These are phyloP conservation scores for Boechera divaricarpa DNA, from an alignment of 345 rosid genomes.

Conservation along the genomic window DNA sequence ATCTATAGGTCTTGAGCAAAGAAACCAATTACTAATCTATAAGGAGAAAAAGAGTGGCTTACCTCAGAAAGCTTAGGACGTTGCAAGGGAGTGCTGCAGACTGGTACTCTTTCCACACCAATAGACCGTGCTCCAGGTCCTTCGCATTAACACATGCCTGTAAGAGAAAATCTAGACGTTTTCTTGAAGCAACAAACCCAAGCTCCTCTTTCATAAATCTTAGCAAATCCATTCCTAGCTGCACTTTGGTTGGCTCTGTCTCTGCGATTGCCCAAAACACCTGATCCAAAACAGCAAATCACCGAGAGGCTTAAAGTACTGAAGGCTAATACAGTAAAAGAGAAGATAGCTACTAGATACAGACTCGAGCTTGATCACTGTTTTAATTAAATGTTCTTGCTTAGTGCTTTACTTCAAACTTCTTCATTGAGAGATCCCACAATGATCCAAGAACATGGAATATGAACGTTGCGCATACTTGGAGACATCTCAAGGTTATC, in stretches of 20 bases:
- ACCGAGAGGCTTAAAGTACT: slow-evolving; percentile 14
- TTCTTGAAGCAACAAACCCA: slow-evolving; percentile 69
- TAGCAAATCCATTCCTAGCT: slow-evolving; percentile 70
- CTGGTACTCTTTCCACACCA: slow-evolving; percentile 78
- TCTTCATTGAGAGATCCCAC: not conserved
- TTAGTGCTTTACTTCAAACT: not conserved
- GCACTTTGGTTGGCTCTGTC: slow-evolving; percentile 52
- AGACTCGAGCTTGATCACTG: not conserved
- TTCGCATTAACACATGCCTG: slow-evolving; percentile 65
- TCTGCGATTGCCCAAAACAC: slow-evolving; percentile 59
- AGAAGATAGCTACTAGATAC: slow-evolving; percentile 23
- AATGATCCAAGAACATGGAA: slow-evolving; percentile 17
- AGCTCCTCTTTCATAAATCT: slow-evolving; percentile 63
- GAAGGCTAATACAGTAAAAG: slow-evolving; percentile 5
- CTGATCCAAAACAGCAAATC: slow-evolving; percentile 43
- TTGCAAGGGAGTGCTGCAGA: slow-evolving; percentile 65
- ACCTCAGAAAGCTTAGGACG: slow-evolving; percentile 65
- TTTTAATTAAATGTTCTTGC: not conserved
- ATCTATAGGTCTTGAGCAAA: not conserved
- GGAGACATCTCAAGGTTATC: slow-evolving; percentile 16
- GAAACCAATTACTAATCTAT: not conserved
- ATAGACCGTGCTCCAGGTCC: slow-evolving; percentile 51
- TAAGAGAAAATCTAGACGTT: slow-evolving; percentile 81
- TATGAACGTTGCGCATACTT: slow-evolving; percentile 3
- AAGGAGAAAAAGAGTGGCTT: slow-evolving; percentile 13